Percentiles rank a stretch among this genome's conserved stretches.
Conservation (phyloP, 768 basidiomycete species). For the Ramaria rubella region DNA sequence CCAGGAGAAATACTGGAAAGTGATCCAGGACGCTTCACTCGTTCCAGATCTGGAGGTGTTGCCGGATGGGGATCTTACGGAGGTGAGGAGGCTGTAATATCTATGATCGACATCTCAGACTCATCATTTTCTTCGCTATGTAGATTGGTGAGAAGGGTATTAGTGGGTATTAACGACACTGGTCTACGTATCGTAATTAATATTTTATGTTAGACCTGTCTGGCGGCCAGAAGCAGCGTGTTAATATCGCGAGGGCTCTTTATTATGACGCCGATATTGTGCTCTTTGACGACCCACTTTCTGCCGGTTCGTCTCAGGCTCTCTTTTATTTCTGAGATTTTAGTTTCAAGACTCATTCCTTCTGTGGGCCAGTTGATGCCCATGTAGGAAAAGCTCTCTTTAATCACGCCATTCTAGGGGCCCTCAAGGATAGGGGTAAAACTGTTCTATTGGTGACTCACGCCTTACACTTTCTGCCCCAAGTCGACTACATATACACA, state of each 20-base stretch:
- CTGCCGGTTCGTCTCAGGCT: constrained; percentile 42
- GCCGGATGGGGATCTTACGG: constrained; percentile 65
- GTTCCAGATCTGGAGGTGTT: constrained; percentile 58
- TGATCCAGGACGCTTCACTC: constrained; percentile 51
- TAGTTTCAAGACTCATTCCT: constrained; percentile 17
- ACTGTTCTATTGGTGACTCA: constrained; percentile 52
- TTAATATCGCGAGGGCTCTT: constrained; percentile 65
- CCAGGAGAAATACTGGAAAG: constrained; percentile 59
- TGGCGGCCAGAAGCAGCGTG: constrained; percentile 62
- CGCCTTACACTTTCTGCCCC: constrained; percentile 46
- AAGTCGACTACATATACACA: constrained; percentile 46
- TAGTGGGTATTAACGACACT: constrained; percentile 17
- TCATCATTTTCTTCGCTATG: not conserved
- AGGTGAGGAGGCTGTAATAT: constrained; percentile 42
- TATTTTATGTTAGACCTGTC: constrained; percentile 24
- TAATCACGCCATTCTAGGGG: constrained; percentile 52
- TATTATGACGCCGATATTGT: constrained; percentile 60
- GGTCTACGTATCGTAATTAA: not conserved
- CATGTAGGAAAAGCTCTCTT: constrained; percentile 70
- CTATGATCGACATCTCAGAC: not conserved
- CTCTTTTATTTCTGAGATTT: not conserved
- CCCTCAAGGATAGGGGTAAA: constrained; percentile 38
- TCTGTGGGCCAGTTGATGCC: constrained; percentile 48
- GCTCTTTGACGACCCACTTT: constrained; percentile 59
- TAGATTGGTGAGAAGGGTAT: constrained; percentile 71